A percentile compares a stretch with the other conserved stretches of the same genome.
These are phyloP conservation scores for Aspergillus sp. DNA, from an alignment of 2,329 filamentous ascomycete genomes.

Conservation along the genomic window DNA sequence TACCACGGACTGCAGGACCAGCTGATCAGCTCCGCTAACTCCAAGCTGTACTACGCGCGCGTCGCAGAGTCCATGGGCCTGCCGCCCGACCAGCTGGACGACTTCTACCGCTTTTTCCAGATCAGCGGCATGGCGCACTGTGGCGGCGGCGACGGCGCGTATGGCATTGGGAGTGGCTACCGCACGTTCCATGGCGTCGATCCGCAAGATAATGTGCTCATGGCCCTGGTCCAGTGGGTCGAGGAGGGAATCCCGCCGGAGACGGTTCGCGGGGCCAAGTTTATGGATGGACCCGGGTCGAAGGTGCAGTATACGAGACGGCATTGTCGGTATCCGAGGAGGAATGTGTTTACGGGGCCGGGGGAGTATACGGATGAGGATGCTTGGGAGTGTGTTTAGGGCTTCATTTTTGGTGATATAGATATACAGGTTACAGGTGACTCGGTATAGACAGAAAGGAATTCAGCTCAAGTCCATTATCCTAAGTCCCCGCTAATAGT, in stretches of 20 bases:
- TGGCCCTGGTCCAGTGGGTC: slow-evolving; percentile 42
- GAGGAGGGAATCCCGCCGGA: slow-evolving; percentile 35
- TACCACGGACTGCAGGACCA: slow-evolving; percentile 38
- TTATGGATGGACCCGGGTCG: slow-evolving; percentile 28
- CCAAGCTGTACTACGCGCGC: slow-evolving; percentile 44
- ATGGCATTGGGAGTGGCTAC: slow-evolving; percentile 30
- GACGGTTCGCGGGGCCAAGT: slow-evolving; percentile 37
- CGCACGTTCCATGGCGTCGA: slow-evolving; percentile 14
- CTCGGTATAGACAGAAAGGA: too few relatives aligned
- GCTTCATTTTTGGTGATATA: too few relatives aligned
- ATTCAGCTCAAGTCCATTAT: too few relatives aligned
- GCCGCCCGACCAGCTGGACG: slow-evolving; percentile 23
- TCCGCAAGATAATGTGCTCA: slow-evolving; percentile 39
- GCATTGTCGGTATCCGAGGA: slow-evolving; percentile 37
- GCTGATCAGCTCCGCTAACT: slow-evolving; percentile 44
- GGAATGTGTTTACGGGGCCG: slow-evolving; percentile 23
- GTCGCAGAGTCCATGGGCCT: slow-evolving; percentile 32
- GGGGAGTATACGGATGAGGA: slow-evolving; percentile 25
- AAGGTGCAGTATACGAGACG: slow-evolving; percentile 36
- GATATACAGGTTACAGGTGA: too few relatives aligned
- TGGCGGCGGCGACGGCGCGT: slow-evolving; percentile 31
- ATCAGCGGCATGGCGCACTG: slow-evolving; percentile 50
- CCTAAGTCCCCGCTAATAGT: too few relatives aligned
- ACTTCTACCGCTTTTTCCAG: slow-evolving; percentile 41
- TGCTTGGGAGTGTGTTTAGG: slow-evolving; percentile 26